phyloP scores from a whole-genome alignment of 2,329 filamentous ascomycete species.

The Colletotrichum sp. region DNA sequence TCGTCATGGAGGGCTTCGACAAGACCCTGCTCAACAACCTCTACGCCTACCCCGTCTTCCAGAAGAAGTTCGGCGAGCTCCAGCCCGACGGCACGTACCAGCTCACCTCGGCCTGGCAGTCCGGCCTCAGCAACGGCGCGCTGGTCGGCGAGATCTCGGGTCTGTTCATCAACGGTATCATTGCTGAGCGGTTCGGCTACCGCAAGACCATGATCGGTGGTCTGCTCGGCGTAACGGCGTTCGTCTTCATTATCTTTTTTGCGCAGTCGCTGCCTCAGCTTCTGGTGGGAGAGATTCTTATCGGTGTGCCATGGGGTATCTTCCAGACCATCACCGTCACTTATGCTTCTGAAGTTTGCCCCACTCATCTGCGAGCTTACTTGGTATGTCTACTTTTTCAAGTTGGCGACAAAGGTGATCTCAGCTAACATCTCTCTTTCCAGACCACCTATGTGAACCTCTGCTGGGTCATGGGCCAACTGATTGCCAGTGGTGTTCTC shows the following conservation, averaged over 20 bases:
- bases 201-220: conserved; percentile 51
- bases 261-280: conserved; percentile 43
- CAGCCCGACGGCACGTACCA: conserved; percentile 44
- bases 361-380: conserved; percentile 51
- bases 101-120: conserved; percentile 54
- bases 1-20: conserved; percentile 41
- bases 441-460: conserved; percentile 51
- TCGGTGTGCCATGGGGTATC: conserved; percentile 51
- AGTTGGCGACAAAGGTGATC: background rate
- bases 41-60: conserved; percentile 31
- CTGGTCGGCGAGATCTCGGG: conserved; percentile 56
- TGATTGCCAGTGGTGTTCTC: conserved; percentile 49
- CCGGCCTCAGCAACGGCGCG: conserved; percentile 53
- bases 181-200: conserved; percentile 52
- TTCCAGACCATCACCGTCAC: conserved; percentile 53
- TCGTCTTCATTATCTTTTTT: conserved; percentile 57
- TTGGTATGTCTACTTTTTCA: conserved; percentile 37
- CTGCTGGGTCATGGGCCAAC: conserved; percentile 55
- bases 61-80: conserved; percentile 41
- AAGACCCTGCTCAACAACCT: conserved; percentile 19
- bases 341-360: conserved; percentile 54
- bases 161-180: conserved; percentile 51
- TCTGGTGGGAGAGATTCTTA: conserved; percentile 49
- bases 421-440: conserved; percentile 25
- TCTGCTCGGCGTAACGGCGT: conserved; percentile 40